Conservation (phyloP, 1,139 yeast genomes). For the Kurtzmaniella quercitrusa region DNA sequence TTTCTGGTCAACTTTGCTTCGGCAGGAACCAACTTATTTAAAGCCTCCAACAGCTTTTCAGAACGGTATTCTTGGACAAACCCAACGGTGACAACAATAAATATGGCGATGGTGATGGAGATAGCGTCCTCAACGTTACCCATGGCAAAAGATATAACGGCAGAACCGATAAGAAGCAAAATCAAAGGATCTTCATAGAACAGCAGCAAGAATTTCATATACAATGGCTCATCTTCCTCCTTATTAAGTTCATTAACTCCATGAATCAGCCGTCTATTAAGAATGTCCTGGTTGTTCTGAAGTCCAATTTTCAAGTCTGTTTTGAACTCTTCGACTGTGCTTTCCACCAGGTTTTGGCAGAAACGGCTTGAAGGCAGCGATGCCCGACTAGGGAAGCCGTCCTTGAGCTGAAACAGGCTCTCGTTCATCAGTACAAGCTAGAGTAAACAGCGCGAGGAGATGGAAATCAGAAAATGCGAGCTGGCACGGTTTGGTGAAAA, state of each 20-base stretch:
- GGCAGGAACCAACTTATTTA: constrained; percentile 89
- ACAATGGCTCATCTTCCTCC: constrained; percentile 73
- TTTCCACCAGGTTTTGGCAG: constrained; percentile 56
- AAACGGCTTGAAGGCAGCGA: constrained; percentile 48
- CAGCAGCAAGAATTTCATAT: constrained; percentile 66
- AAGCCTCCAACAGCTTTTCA: constrained; percentile 87
- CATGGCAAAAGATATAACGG: constrained; percentile 78
- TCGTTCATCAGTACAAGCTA: constrained; percentile 22
- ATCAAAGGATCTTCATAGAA: constrained; percentile 90
- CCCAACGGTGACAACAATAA: constrained; percentile 91
- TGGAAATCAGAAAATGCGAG: constrained; percentile 1
- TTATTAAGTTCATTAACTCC: constrained; percentile 72
- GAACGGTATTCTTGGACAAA: constrained; percentile 95
- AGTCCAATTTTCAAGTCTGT: constrained; percentile 63
- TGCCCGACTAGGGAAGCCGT: constrained; percentile 14
- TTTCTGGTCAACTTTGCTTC: constrained; percentile 85
- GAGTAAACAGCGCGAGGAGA: background rate
- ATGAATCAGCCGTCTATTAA: constrained; percentile 64
- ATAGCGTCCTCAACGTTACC: constrained; percentile 93
- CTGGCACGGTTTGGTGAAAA: no score
- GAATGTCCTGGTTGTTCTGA: constrained; percentile 62
- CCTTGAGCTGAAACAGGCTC: constrained; percentile 26
- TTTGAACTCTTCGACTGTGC: constrained; percentile 56
- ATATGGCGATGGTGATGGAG: constrained; percentile 80
- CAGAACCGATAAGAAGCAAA: constrained; percentile 81